Evolutionary conservation across 305 asterid genomes (phyloP).

Genomic region (Rubia peregrina): DNA sequence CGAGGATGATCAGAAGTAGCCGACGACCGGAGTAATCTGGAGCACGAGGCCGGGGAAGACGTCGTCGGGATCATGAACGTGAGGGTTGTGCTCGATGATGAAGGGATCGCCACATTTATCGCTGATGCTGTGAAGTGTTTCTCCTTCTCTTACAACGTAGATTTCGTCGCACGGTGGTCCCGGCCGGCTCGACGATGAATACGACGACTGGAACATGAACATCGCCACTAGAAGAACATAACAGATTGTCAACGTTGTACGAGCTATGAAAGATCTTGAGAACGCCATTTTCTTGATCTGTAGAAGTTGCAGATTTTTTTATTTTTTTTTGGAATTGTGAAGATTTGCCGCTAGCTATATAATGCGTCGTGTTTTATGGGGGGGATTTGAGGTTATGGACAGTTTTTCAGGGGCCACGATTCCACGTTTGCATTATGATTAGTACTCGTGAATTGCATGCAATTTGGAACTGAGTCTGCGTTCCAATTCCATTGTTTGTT

Average conservation of each 20-base stretch:
- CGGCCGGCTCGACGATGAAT: neutral
- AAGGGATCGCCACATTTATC: slow-evolving; percentile 33
- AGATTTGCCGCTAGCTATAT: neutral
- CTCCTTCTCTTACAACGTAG: slow-evolving; percentile 31
- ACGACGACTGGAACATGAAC: neutral
- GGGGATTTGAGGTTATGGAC: neutral
- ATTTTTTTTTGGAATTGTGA: neutral
- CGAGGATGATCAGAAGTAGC: neutral
- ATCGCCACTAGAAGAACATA: neutral
- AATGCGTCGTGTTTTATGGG: neutral
- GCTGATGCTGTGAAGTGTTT: slow-evolving; percentile 28
- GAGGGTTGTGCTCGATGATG: slow-evolving; percentile 33
- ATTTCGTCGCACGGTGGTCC: slow-evolving; percentile 26
- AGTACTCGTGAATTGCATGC: neutral
- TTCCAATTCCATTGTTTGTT: neutral
- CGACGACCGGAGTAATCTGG: slow-evolving; percentile 20
- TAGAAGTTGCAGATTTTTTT: neutral
- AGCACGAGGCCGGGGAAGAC: slow-evolving; percentile 33
- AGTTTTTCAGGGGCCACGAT: neutral
- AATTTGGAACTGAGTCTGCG: no score
- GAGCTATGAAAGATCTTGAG: neutral
- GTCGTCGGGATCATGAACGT: slow-evolving; percentile 30
- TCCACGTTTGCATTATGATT: neutral
- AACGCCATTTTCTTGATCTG: neutral
- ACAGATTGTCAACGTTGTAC: neutral